Conservation (phyloP, 352 stramenopile species). For the Globisporangium ultimum region DNA sequence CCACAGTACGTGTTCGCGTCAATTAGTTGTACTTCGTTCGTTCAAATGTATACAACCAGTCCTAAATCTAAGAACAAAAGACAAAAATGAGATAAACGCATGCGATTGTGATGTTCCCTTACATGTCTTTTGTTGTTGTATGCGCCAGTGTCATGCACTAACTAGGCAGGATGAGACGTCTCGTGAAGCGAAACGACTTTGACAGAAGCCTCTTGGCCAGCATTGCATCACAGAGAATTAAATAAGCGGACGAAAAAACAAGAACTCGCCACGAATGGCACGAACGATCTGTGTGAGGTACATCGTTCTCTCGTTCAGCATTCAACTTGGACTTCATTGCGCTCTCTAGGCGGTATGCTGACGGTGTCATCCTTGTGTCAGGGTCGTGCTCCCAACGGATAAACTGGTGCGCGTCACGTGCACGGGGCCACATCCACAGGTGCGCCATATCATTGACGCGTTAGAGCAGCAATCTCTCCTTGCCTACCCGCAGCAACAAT, state of each 20-base stretch:
- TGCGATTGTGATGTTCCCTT: too few relatives aligned
- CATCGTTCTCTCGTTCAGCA: background rate
- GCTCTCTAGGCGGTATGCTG: background rate
- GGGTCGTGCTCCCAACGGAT: constrained; percentile 34
- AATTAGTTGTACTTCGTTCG: too few relatives aligned
- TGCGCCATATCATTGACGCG: background rate
- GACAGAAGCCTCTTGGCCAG: background rate
- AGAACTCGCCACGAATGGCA: background rate
- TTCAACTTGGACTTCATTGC: background rate
- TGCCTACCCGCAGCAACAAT: background rate
- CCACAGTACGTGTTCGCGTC: too few relatives aligned
- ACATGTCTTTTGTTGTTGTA: too few relatives aligned
- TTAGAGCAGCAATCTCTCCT: background rate
- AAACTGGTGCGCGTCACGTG: constrained; percentile 32
- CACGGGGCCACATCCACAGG: background rate
- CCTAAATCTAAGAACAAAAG: too few relatives aligned
- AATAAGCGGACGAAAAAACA: background rate
- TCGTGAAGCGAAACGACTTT: background rate
- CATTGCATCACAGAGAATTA: background rate
- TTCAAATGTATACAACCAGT: too few relatives aligned
- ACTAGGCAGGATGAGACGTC: too few relatives aligned
- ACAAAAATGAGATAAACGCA: too few relatives aligned
- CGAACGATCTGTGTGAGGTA: constrained; percentile 5
- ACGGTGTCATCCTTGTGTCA: constrained; percentile 4
- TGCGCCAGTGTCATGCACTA: too few relatives aligned